These are phyloP conservation scores for Candida dendrica DNA, from an alignment of 805 yeast genomes.

Conservation along the genomic window DNA sequence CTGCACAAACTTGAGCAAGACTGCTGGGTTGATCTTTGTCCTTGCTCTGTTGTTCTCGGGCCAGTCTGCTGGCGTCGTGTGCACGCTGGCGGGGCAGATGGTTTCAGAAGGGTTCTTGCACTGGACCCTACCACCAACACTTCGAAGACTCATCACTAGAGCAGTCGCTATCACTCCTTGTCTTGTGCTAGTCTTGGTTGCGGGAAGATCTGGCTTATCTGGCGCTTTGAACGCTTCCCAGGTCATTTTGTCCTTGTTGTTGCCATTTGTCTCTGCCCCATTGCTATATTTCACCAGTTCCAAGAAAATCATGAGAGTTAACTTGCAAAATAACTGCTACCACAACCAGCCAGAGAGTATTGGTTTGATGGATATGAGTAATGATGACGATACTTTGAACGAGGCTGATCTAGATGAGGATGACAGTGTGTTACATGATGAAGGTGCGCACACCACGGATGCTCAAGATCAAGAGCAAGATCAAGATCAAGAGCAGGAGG, in stretches of 20 bases:
- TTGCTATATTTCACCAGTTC: constrained; percentile 72
- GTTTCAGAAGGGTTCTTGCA: constrained; percentile 84
- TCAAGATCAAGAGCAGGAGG: constrained; percentile 8
- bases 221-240: constrained; percentile 77
- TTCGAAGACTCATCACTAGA: constrained; percentile 75
- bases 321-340: constrained; percentile 16
- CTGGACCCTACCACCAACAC: constrained; percentile 76
- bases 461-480: constrained; percentile 1
- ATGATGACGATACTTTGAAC: constrained; percentile 1
- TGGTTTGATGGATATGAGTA: constrained; percentile 10
- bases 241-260: constrained; percentile 69
- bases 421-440: background rate
- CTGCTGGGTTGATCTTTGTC: constrained; percentile 80
- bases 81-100: constrained; percentile 90
- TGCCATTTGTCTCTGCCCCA: constrained; percentile 89
- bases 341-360: constrained; percentile 6
- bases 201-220: constrained; percentile 79
- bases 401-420: constrained; percentile 2
- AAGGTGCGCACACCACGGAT: background rate
- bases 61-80: constrained; percentile 80
- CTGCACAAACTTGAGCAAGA: constrained; percentile 52
- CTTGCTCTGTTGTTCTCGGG: constrained; percentile 81
- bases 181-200: constrained; percentile 58
- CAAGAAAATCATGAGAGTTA: constrained; percentile 60
- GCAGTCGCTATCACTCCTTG: constrained; percentile 85